Base-by-base conservation (phyloP, 805 yeast genomes). In the Tetrapisispora namnaoensis region DNA sequence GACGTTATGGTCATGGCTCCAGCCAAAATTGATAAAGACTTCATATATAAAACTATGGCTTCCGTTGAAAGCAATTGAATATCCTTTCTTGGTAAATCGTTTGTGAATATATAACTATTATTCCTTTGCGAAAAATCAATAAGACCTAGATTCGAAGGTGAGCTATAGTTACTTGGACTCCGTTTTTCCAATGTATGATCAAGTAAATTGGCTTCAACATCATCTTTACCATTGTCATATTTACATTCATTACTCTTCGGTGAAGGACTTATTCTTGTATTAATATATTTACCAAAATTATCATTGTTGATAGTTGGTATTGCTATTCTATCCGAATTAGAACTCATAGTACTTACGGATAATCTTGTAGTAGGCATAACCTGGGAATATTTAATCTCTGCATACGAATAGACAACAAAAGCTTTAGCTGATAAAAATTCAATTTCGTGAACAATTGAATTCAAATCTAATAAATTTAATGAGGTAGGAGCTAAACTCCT, bases 311-410 rank as follows among this genome's bases (percentile, higher is more conserved):
- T 9, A 61, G 49, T 2, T 63, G 60, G 16, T 70, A 70, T 1
- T 87, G 83, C 10, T 2, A 30, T 20, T 32, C 10, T 30, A 11
- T 42, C 44, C n/a, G 44, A 32, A 32, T 30, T 32, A 13, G 44
- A 30, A 16, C 28, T 24, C 9, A 32, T 17, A 11, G 44, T 28
- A 11, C 37, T 28, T 3, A 42, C 11, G 13, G 30, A 34, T 22
- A 21, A 16, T 18, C 40, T 39, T 11, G 41, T 2, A 20, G 96
- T 2, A 32, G 96, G 96, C 36, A 84, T 78, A 56, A 90, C 71
- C 68, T 91, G 97, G 39, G 83, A 75, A 58, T 83, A 87, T 66
- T 93, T 93, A 27, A 88, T 89, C 55, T 89, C 96, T 0, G 97
- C 98, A 70, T 83, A 89, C 32, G 88, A 72, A 53, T 82, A 80